Conservation (phyloP, 805 yeast species). For the Wickerhamomyces xylosicus region DNA sequence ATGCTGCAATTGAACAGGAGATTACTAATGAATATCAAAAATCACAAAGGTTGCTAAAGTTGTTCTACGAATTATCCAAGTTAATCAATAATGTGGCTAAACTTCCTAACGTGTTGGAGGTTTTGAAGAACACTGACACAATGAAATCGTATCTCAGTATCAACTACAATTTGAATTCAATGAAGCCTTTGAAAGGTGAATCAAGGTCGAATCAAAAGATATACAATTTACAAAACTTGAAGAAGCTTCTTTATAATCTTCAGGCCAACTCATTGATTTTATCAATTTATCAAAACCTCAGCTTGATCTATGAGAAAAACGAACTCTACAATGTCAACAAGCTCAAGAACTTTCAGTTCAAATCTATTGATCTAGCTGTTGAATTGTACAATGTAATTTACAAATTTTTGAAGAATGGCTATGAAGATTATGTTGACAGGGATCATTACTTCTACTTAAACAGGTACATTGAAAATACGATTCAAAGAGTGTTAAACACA, state of each 20-base stretch:
- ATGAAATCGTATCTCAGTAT: constrained; percentile 11
- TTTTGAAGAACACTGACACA: constrained; percentile 7
- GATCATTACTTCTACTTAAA: constrained; percentile 10
- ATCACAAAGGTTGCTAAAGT: constrained; percentile 11
- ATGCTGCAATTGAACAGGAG: constrained; percentile 5
- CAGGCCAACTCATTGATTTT: constrained; percentile 11
- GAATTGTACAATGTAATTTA: constrained; percentile 10
- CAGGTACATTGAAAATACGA: constrained; percentile 12
- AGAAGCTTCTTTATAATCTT: constrained; percentile 8
- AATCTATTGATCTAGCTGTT: not conserved
- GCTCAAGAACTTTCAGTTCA: constrained; percentile 6
- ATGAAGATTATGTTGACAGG: constrained; percentile 7
- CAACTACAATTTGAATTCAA: constrained; percentile 7
- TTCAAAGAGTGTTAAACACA: constrained; percentile 10
- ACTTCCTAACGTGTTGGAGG: constrained; percentile 10
- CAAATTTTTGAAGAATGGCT: constrained; percentile 9
- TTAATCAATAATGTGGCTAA: constrained; percentile 12
- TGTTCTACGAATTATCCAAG: constrained; percentile 10
- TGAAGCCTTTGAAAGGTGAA: constrained; percentile 2
- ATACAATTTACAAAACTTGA: constrained; percentile 9
- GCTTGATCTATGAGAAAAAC: constrained; percentile 13
- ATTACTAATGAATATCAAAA: constrained; percentile 9
- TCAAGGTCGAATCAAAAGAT: constrained; percentile 1
- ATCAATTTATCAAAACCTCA: constrained; percentile 12
- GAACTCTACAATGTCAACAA: constrained; percentile 6